These are phyloP conservation scores for Epithele typhae DNA, from an alignment of 768 basidiomycete species.

Conservation along the genomic window DNA sequence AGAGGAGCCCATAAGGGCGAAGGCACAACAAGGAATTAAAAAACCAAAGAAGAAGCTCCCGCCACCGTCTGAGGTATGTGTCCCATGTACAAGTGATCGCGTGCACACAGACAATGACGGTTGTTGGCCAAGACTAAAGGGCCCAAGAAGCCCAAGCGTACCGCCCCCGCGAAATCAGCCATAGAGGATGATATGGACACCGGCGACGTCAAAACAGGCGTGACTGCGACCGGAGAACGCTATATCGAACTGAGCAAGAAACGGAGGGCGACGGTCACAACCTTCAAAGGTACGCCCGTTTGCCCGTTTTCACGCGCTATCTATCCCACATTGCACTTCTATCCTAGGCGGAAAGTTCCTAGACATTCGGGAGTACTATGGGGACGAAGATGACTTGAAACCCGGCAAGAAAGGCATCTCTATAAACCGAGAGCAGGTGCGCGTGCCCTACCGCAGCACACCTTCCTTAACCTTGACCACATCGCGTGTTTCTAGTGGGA, in stretches of 20 bases:
- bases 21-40: neutral
- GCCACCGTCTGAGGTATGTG: neutral
- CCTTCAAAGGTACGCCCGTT: constrained; percentile 38
- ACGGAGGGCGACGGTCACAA: constrained; percentile 55
- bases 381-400: constrained; percentile 46
- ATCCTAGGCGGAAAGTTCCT: constrained; percentile 50
- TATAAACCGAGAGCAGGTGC: constrained; percentile 59
- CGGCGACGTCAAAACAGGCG: constrained; percentile 1
- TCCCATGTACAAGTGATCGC: too few relatives aligned
- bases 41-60: too few relatives aligned
- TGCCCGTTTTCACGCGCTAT: neutral
- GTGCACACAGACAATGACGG: too few relatives aligned
- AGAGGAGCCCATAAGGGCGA: neutral
- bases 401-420: constrained; percentile 84
- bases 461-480: neutral
- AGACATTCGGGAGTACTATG: constrained; percentile 77
- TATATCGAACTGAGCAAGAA: constrained; percentile 72
- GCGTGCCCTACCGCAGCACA: neutral
- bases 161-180: too few relatives aligned
- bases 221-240: constrained; percentile 40
- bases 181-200: neutral
- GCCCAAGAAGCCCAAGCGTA: too few relatives aligned
- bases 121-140: neutral
- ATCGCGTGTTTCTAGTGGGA: constrained; percentile 45
- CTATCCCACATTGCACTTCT: neutral